Evolutionary conservation across 2,329 filamentous ascomycete genomes (phyloP).

Genomic region (Fusarium sp.): DNA sequence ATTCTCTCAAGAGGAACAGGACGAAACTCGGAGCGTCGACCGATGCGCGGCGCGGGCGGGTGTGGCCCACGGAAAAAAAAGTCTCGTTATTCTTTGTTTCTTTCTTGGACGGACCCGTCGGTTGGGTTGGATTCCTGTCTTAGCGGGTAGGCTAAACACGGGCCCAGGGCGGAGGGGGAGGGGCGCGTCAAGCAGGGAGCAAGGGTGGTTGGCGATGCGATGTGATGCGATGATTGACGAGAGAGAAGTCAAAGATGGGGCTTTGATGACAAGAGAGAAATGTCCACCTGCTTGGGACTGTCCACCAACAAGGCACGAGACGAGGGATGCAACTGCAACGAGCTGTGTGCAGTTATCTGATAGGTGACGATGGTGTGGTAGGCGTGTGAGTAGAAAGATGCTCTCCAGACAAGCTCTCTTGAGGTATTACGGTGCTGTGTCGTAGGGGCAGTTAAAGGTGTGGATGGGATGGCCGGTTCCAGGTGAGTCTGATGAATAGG

Average conservation of each 20-base stretch:
- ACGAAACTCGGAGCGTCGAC: slow-evolving; percentile 24
- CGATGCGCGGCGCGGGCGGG: slow-evolving; percentile 29
- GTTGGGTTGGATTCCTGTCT: slow-evolving; percentile 28
- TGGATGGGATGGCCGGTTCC: not conserved
- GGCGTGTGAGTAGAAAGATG: not conserved
- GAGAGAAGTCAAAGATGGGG: slow-evolving; percentile 6
- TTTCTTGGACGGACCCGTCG: slow-evolving; percentile 12
- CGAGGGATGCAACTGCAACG: slow-evolving; percentile 3
- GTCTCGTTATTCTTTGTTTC: slow-evolving; percentile 9
- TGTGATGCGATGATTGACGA: not conserved
- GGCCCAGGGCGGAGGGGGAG: slow-evolving; percentile 29
- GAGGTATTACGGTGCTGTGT: not conserved
- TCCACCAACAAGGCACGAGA: slow-evolving; percentile 3
- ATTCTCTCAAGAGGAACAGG: not conserved
- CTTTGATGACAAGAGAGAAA: not conserved
- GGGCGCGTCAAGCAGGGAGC: slow-evolving; percentile 9
- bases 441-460: not conserved
- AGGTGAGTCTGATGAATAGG: slow-evolving; percentile 18
- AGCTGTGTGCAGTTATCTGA: slow-evolving; percentile 5
- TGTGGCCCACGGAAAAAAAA: slow-evolving; percentile 20
- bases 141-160: slow-evolving; percentile 45
- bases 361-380: slow-evolving; percentile 1
- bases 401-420: not conserved
- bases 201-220: slow-evolving; percentile 7
- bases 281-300: slow-evolving; percentile 5